Conservation (phyloP, 192 early-diverging fungal species). For the Linnemannia hyalina region DNA sequence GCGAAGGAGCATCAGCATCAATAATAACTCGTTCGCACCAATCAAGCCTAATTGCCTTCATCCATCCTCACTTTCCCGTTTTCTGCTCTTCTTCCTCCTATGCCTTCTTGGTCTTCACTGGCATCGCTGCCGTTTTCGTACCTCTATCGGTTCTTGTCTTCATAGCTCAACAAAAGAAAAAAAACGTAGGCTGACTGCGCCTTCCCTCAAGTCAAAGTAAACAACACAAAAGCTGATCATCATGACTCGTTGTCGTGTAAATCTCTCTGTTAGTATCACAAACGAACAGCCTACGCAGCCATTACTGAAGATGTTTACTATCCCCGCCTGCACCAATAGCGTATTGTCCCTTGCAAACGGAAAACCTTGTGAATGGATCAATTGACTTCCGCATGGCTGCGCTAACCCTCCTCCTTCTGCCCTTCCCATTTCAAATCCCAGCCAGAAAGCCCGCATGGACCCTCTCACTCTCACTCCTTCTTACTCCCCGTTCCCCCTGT, state of each 20-base stretch:
- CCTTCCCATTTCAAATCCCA: neutral
- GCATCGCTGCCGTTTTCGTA: neutral
- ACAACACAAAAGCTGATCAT: neutral
- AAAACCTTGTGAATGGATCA: neutral
- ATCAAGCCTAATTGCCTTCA: too few relatives aligned
- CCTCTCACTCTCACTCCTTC: neutral
- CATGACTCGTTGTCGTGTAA: neutral
- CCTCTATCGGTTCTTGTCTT: neutral
- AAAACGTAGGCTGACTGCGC: neutral
- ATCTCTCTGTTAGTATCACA: neutral
- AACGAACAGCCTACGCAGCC: neutral
- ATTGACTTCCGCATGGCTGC: conserved; percentile 1
- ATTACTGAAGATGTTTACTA: neutral
- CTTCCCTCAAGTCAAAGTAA: neutral
- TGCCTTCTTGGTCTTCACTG: neutral
- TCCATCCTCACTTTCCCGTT: neutral
- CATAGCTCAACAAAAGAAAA: neutral
- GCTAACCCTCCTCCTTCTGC: neutral
- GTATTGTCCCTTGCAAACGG: neutral
- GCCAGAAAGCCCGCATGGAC: neutral
- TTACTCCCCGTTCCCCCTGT: neutral
- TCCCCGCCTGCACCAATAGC: conserved; percentile 2
- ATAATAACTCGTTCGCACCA: too few relatives aligned
- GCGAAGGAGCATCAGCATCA: neutral
- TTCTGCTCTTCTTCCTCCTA: neutral